phyloP scores from a whole-genome alignment of 257 asterid genomes.

The Scutellaria barbata region DNA sequence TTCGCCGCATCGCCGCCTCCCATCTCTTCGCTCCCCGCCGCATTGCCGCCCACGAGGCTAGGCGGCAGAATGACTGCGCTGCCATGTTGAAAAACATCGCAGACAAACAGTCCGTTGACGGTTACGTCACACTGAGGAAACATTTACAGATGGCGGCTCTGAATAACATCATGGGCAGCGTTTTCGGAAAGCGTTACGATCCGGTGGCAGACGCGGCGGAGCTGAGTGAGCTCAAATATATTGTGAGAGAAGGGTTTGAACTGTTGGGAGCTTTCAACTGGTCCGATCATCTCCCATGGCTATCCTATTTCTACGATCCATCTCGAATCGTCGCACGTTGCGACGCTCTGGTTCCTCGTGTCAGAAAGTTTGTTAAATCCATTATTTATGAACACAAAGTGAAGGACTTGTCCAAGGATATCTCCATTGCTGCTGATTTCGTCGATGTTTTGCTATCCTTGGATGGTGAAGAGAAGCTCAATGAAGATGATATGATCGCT shows the following conservation, averaged over 20 bases:
- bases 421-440: constrained; percentile 46
- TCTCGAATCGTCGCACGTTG: constrained; percentile 49
- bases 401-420: neutral
- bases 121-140: constrained; percentile 40
- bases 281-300: constrained; percentile 69
- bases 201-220: constrained; percentile 33
- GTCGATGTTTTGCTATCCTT: constrained; percentile 70
- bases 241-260: constrained; percentile 72
- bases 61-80: constrained; percentile 39
- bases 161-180: constrained; percentile 60
- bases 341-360: constrained; percentile 52
- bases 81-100: constrained; percentile 34
- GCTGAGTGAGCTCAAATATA: constrained; percentile 41
- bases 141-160: constrained; percentile 54
- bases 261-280: constrained; percentile 66
- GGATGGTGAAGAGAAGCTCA: constrained; percentile 76
- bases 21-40: constrained; percentile 66
- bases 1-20: constrained; percentile 66
- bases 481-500: constrained; percentile 77
- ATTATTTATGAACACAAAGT: constrained; percentile 51
- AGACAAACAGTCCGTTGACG: constrained; percentile 30
- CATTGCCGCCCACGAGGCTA: constrained; percentile 47
- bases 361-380: constrained; percentile 45
- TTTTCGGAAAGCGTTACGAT: constrained; percentile 61
- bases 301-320: constrained; percentile 52